These are phyloP conservation scores for Logfia minima DNA, from an alignment of 129 eudicot species.

Conservation along the genomic window DNA sequence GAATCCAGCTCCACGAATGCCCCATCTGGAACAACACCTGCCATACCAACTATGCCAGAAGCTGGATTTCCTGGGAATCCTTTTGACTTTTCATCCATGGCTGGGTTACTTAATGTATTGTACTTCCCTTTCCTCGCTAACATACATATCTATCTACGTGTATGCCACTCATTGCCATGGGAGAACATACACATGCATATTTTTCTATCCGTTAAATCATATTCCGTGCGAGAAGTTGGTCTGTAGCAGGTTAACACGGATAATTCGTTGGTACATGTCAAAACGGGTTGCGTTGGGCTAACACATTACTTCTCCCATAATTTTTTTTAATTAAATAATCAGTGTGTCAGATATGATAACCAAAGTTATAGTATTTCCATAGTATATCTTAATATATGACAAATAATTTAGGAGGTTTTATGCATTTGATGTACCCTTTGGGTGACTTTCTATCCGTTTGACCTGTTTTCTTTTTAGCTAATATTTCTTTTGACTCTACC, in stretches of 20 bases:
- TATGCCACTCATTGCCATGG: constrained; percentile 13
- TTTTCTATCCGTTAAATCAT: not conserved
- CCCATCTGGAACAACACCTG: constrained; percentile 40
- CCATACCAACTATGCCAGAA: constrained; percentile 46
- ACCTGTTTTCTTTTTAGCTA: not conserved
- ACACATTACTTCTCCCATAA: too few species aligned
- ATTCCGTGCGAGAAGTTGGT: not conserved
- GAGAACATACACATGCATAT: not conserved
- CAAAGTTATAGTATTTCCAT: not conserved
- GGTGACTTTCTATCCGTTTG: not conserved
- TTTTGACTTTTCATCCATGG: constrained; percentile 89
- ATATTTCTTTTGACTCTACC: not conserved
- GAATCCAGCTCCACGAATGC: constrained; percentile 47
- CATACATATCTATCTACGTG: constrained; percentile 1
- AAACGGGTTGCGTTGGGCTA: not conserved
- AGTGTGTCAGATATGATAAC: not conserved
- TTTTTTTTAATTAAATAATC: not conserved
- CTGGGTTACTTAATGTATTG: constrained; percentile 85
- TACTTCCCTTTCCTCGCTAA: not conserved
- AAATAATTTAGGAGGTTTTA: not conserved
- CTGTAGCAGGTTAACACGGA: not conserved
- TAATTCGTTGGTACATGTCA: not conserved
- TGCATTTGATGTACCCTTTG: not conserved
- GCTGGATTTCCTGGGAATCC: constrained; percentile 63
- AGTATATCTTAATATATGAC: not conserved